Evolutionary conservation across 805 yeast species (phyloP), one percentile per base, ranked within the genome.

Genomic region (Barnettozyma sucrosica): DNA sequence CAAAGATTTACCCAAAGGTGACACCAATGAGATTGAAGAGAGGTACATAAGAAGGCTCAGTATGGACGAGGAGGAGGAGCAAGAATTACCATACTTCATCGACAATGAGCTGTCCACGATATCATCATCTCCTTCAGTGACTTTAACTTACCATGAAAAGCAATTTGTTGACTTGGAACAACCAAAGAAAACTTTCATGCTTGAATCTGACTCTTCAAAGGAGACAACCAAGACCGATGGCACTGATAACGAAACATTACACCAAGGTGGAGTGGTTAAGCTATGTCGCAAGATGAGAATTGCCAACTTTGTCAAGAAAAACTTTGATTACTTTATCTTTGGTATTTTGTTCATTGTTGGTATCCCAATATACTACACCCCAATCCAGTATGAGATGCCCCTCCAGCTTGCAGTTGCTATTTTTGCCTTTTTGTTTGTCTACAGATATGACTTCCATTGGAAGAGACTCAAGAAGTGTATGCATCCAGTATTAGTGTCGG

Each of bases 401-500:
- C 75, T 81, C 48, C 89, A 86, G 46, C 62, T 84, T 44, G 74
- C 81, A 19, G 66, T 82, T 32, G 78, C 85, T 1, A 75, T 85
- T 4, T 53, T 80, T 36, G 66, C 80, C 20, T 85, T 81, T 61
- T 72, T 75, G 50, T 53, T 69, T 10, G 77, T 82, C 32, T 57
- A 76, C 33, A 61, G 62, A 33, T 54, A 1, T 64, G 73, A 34
- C 82, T 80, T 56, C 77, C 67, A 21, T 25, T 39, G 42, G 42
- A 39, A 26, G 21, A 69, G 56, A 49, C 75, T 57, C 66, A 74
- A 71, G 59, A 73, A 66, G 59, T 75, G 69, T 43, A 70, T 85
- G 14, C 93, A 86, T 58, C 95, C 95, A 0, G 84, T 86, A 30
- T 66, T 86, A 43, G 69, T 83, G 26, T 77, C 82, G 51, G 83